Conservation (phyloP, 1,284 basidiomycete species). For the Vanrija pseudolonga region DNA sequence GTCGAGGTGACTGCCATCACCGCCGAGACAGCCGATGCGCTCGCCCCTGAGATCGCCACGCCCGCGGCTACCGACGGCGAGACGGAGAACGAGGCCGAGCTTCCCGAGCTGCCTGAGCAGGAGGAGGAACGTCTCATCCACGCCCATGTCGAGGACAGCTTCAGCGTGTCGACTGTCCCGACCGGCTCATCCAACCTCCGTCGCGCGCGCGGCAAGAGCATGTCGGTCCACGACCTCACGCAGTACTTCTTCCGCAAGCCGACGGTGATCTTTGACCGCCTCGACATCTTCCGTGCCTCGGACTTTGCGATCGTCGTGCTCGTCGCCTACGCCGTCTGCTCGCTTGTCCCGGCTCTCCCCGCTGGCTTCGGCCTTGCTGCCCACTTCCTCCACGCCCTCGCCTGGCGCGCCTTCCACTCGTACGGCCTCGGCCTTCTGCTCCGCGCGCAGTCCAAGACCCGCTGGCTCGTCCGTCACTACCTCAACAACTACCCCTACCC, state of each 20-base stretch:
- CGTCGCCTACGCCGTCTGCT: conserved; percentile 57
- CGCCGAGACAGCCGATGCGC: conserved; percentile 4
- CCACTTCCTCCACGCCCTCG: conserved; percentile 76
- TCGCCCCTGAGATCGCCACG: conserved; percentile 46
- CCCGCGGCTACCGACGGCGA: conserved; percentile 68
- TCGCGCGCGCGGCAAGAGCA: conserved; percentile 25
- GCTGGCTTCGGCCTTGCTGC: conserved; percentile 54
- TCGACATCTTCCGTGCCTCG: conserved; percentile 72
- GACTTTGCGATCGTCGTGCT: conserved; percentile 65
- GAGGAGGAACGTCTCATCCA: conserved; percentile 16
- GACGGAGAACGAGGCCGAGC: conserved; percentile 61
- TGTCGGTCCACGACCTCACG: conserved; percentile 82
- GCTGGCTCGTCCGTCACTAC: conserved; percentile 90
- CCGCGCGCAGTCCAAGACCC: conserved; percentile 75
- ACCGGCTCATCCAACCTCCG: neutral
- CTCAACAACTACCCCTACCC: conserved; percentile 86
- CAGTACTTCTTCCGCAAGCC: conserved; percentile 90
- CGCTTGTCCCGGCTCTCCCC: conserved; percentile 49
- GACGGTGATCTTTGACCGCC: conserved; percentile 70
- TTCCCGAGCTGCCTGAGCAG: conserved; percentile 33
- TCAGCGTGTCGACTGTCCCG: neutral
- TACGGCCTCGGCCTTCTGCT: conserved; percentile 82
- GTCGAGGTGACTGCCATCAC: conserved; percentile 3
- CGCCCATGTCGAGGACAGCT: conserved; percentile 24
- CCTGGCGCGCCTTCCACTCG: conserved; percentile 85